phyloP scores from a whole-genome alignment of 495 filamentous ascomycete species.

The Parachaetomium inaequale region DNA sequence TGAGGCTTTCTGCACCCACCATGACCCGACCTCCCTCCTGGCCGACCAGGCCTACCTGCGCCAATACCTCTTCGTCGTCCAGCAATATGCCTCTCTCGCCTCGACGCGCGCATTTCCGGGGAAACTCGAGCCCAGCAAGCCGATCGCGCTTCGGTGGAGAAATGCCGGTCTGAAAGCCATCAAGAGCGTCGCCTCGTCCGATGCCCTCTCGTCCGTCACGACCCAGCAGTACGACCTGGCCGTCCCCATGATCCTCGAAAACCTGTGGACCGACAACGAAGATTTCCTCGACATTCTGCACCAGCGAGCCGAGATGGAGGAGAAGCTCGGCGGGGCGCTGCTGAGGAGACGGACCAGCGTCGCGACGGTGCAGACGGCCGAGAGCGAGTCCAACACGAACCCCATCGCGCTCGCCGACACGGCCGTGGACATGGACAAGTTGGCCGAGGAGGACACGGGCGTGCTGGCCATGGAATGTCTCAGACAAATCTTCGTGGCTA shows the following conservation, averaged over 20 bases:
- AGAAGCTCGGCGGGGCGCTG: slow-evolving; percentile 61
- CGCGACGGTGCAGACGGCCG: slow-evolving; percentile 69
- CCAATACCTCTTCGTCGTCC: slow-evolving; percentile 78
- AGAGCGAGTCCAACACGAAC: slow-evolving; percentile 62
- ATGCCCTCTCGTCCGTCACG: slow-evolving; percentile 67
- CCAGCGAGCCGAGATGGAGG: slow-evolving; percentile 56
- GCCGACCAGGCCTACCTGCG: slow-evolving; percentile 76
- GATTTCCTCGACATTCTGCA: slow-evolving; percentile 61
- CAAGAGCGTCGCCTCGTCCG: slow-evolving; percentile 70
- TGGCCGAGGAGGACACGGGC: slow-evolving; percentile 83
- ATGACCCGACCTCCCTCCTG: slow-evolving; percentile 71
- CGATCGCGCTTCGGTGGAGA: slow-evolving; percentile 78
- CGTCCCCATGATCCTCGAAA: slow-evolving; percentile 78
- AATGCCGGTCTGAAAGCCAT: slow-evolving; percentile 76
- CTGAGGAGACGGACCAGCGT: slow-evolving; percentile 68
- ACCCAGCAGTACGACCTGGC: slow-evolving; percentile 70
- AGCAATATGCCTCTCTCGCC: slow-evolving; percentile 73
- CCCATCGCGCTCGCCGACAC: slow-evolving; percentile 68
- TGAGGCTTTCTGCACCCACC: slow-evolving; percentile 74
- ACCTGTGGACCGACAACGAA: slow-evolving; percentile 73
- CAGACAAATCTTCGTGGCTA: slow-evolving; percentile 70
- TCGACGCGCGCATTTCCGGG: slow-evolving; percentile 49
- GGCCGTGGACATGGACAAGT: slow-evolving; percentile 75
- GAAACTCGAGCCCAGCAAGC: slow-evolving; percentile 57
- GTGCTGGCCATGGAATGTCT: slow-evolving; percentile 77